Conservation (phyloP, 768 basidiomycete species). For the Galerina sulciceps region DNA sequence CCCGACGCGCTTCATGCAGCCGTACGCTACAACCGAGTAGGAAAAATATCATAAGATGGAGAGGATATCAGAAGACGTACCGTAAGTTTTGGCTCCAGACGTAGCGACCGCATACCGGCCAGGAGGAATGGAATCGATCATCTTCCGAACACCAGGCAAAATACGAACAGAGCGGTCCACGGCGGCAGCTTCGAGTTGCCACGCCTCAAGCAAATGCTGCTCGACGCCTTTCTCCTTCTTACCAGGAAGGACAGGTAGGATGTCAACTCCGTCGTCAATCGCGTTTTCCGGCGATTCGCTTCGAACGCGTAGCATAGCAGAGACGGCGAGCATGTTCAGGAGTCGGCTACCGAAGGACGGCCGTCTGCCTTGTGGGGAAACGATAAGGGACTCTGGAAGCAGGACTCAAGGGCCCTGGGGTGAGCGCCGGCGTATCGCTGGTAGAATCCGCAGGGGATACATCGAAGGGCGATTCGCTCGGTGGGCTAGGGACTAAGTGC, state of each 20-base stretch:
- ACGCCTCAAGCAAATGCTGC: conserved; percentile 43
- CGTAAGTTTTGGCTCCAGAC: conserved; percentile 73
- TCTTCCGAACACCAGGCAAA: conserved; percentile 67
- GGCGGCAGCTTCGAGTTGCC: conserved; percentile 58
- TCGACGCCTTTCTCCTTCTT: conserved; percentile 31
- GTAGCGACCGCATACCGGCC: conserved; percentile 77
- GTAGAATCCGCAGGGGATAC: conserved; percentile 32
- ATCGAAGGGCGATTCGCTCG: neutral
- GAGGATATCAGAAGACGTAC: conserved; percentile 33
- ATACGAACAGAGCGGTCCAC: conserved; percentile 71
- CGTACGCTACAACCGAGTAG: conserved; percentile 45
- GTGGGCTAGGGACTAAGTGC: conserved; percentile 13
- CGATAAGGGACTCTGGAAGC: conserved; percentile 49
- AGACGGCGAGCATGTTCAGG: conserved; percentile 21
- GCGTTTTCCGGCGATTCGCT: conserved; percentile 32
- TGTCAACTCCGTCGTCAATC: conserved; percentile 36
- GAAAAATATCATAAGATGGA: neutral
- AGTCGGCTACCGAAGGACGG: conserved; percentile 46
- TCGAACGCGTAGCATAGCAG: conserved; percentile 27
- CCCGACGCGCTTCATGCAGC: conserved; percentile 73
- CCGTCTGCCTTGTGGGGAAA: conserved; percentile 37
- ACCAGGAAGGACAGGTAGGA: conserved; percentile 15
- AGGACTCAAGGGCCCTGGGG: conserved; percentile 41
- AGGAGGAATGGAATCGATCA: conserved; percentile 68
- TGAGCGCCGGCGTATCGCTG: conserved; percentile 44